phyloP scores from a whole-genome alignment of 176 grass and related monocot genomes.

The Lolium rigidum region DNA sequence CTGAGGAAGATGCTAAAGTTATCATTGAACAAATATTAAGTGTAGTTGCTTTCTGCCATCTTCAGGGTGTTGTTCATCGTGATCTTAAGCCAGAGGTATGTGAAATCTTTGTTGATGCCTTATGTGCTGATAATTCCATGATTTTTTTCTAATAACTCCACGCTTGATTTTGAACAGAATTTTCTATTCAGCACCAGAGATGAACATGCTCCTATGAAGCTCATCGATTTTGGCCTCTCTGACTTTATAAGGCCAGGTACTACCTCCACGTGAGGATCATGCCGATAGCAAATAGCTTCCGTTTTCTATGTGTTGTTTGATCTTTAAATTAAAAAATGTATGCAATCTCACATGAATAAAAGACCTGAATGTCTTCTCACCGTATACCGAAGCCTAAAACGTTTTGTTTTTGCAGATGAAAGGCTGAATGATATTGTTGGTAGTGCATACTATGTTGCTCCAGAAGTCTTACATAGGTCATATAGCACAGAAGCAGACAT shows the following conservation, averaged over 20 bases:
- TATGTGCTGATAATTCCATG: slow-evolving; percentile 34
- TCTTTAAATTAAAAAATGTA: slow-evolving; percentile 30
- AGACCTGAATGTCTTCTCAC: not conserved
- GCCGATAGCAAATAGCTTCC: slow-evolving; percentile 9
- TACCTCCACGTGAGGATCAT: slow-evolving; percentile 34
- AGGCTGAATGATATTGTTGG: slow-evolving; percentile 99
- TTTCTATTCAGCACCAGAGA: slow-evolving; percentile 91
- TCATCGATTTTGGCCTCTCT: slow-evolving; percentile 99
- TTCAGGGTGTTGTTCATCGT: slow-evolving; percentile 97
- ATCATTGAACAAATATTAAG: slow-evolving; percentile 92
- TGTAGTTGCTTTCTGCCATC: slow-evolving; percentile 97
- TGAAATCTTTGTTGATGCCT: slow-evolving; percentile 40
- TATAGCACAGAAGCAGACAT: slow-evolving; percentile 98
- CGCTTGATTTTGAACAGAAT: slow-evolving; percentile 67
- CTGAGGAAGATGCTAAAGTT: slow-evolving; percentile 89
- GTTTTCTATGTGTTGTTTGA: slow-evolving; percentile 13
- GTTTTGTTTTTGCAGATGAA: slow-evolving; percentile 78
- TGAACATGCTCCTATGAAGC: slow-evolving; percentile 93
- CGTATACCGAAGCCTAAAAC: slow-evolving; percentile 23
- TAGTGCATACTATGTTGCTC: slow-evolving; percentile 98
- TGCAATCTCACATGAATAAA: slow-evolving; percentile 14
- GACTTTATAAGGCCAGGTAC: slow-evolving; percentile 97
- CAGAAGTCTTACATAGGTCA: slow-evolving; percentile 96
- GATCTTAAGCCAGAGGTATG: slow-evolving; percentile 99
- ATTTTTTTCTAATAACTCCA: not conserved